Base-by-base conservation (phyloP, 2,329 filamentous ascomycete genomes). In the Aureobasidium mangrovei region DNA sequence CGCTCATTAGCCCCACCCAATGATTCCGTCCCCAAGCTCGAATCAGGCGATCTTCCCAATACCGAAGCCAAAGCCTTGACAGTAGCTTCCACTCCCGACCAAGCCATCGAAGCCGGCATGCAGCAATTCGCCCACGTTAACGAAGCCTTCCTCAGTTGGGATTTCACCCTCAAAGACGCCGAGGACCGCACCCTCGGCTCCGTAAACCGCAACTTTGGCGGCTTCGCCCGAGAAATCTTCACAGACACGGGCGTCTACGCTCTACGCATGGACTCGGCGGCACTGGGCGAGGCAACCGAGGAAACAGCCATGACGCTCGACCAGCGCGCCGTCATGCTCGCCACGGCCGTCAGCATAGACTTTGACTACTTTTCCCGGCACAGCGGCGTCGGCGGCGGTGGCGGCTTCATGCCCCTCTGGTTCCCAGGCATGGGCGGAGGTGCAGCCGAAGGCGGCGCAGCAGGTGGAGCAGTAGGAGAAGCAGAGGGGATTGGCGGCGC, bases 291-390 rank as follows among this genome's bases (percentile, higher is more conserved):
- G 24, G 48, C 31, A 24, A 1, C 43, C 5, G 35, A 61, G 12
- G 60, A 65, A 8, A 69, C 70, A 1, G 79, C 78, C 3, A 82
- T 85, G 80, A 83, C 80, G 1, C 73, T 85, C 2, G 82, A 84
- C 61, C 80, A 84, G 64, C 74, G 82, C 52, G 82, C 82, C 2
- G 75, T 84, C 28, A 84, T 84, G 81, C 73, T 85, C 7, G 81
- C 82, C 7, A 83, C 81, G 0, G 82, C 82, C 5, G 81, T 84
- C 9, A 80, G 74, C 54, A 75, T 84, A 44, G 82, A 85, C 61
- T 84, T 84, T 57, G 82, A 85, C 63, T 85, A 84, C 66, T 85
- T 85, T 68, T 83, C 80, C 56, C 73, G 80, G 2, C 79, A 83
- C 58, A 81, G 77, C 52, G 65, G 70, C 18, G 64, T 69, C 2